Conservation (phyloP, 495 filamentous ascomycete species). For the Penicillium salamii region DNA sequence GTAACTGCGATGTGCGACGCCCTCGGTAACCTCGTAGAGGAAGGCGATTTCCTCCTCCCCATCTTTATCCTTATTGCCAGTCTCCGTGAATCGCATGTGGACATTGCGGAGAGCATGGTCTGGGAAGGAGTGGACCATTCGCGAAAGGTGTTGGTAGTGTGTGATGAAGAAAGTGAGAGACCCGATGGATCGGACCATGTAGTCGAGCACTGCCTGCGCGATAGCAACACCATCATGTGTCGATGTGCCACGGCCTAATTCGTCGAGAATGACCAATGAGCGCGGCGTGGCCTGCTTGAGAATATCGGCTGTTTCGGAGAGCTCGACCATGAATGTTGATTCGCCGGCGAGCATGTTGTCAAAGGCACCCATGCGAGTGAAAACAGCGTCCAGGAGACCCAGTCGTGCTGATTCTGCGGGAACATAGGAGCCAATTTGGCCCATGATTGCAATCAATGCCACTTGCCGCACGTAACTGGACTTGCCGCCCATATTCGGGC, state of each 20-base stretch:
- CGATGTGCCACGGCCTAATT: conserved; percentile 86
- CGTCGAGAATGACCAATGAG: conserved; percentile 88
- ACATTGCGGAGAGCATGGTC: conserved; percentile 65
- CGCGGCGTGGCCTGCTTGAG: conserved; percentile 80
- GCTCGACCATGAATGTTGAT: conserved; percentile 96
- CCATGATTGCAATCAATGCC: conserved; percentile 89
- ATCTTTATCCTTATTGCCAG: conserved; percentile 21
- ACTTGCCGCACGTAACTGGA: conserved; percentile 90
- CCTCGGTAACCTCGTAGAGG: conserved; percentile 78
- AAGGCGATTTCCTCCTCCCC: conserved; percentile 67
- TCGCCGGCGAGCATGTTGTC: conserved; percentile 97
- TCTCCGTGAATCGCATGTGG: conserved; percentile 78
- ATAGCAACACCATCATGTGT: conserved; percentile 97
- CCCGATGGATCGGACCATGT: conserved; percentile 69
- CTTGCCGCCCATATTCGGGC: conserved; percentile 99
- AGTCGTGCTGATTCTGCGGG: conserved; percentile 72
- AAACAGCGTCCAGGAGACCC: conserved; percentile 85
- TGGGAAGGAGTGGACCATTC: conserved; percentile 64
- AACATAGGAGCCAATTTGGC: conserved; percentile 92
- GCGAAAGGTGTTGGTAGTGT: conserved; percentile 85
- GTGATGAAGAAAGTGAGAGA: conserved; percentile 93
- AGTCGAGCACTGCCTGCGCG: conserved; percentile 83
- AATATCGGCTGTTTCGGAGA: conserved; percentile 87
- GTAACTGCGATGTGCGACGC: conserved; percentile 89
- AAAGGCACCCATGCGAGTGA: conserved; percentile 94